These are phyloP conservation scores for Penicillium bialowiezense DNA, from an alignment of 495 filamentous ascomycete species.

Conservation along the genomic window DNA sequence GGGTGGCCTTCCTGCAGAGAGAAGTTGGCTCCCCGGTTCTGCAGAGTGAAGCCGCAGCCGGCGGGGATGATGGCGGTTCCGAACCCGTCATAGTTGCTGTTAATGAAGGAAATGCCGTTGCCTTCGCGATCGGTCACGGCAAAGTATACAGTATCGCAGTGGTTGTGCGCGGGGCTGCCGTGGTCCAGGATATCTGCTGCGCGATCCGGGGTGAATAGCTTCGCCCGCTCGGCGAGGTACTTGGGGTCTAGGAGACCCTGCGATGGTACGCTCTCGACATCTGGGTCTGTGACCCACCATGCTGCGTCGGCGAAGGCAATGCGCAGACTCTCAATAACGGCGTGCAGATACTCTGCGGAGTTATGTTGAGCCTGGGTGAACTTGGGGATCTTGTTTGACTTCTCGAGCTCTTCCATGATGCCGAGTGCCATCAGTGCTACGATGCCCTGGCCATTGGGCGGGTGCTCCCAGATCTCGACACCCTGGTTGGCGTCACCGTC, in stretches of 20 bases:
- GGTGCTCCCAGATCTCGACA: conserved; percentile 93
- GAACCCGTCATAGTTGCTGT: conserved; percentile 90
- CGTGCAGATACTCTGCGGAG: conserved; percentile 76
- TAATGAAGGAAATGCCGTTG: conserved; percentile 95
- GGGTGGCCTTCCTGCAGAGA: conserved; percentile 63
- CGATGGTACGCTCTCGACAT: conserved; percentile 62
- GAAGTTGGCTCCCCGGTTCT: conserved; percentile 92
- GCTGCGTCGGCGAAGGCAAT: conserved; percentile 88
- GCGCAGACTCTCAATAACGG: conserved; percentile 82
- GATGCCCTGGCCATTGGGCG: conserved; percentile 96
- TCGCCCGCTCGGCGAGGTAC: conserved; percentile 68
- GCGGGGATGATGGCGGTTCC: conserved; percentile 82
- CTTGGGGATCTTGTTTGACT: conserved; percentile 63
- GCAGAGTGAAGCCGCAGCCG: conserved; percentile 85
- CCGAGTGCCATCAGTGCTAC: conserved; percentile 93
- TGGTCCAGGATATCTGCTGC: conserved; percentile 57
- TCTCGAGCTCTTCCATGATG: conserved; percentile 81
- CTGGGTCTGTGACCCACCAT: conserved; percentile 88
- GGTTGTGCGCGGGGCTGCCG: conserved; percentile 66
- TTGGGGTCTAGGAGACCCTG: conserved; percentile 54
- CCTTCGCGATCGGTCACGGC: conserved; percentile 73
- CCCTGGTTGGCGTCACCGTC: conserved; percentile 48
- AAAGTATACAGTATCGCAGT: conserved; percentile 92
- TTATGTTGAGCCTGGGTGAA: conserved; percentile 73
- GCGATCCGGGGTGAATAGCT: conserved; percentile 61